These are phyloP conservation scores for Boehmeria nivea DNA, from an alignment of 306 rosid genomes.

Conservation along the genomic window DNA sequence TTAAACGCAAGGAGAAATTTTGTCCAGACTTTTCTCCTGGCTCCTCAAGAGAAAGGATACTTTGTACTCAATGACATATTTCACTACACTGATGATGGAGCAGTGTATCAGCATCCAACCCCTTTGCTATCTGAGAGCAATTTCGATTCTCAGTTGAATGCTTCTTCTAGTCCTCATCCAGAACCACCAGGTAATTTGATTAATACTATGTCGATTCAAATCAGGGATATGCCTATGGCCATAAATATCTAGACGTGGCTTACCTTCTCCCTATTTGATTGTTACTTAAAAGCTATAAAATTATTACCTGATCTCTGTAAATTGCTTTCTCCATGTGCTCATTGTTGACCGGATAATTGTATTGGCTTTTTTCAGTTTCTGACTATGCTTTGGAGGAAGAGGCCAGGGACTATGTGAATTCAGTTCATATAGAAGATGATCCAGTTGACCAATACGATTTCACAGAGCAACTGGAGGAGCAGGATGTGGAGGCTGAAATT, in stretches of 20 bases:
- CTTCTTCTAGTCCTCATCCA: slow-evolving; percentile 44
- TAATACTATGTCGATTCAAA: neutral
- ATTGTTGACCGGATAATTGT: no score
- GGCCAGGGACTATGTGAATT: slow-evolving; percentile 60
- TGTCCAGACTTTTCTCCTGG: slow-evolving; percentile 82
- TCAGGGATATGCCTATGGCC: neutral
- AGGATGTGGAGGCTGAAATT: slow-evolving; percentile 58
- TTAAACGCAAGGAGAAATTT: slow-evolving; percentile 57
- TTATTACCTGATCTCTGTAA: neutral
- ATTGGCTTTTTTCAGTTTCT: slow-evolving; percentile 38
- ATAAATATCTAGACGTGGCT: neutral
- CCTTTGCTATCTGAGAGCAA: slow-evolving; percentile 39
- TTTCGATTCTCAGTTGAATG: slow-evolving; percentile 46
- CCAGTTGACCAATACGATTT: slow-evolving; percentile 79
- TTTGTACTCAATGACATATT: slow-evolving; percentile 82
- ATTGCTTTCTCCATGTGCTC: no score
- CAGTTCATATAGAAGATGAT: slow-evolving; percentile 78
- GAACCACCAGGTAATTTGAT: slow-evolving; percentile 59
- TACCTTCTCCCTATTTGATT: neutral
- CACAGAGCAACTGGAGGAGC: slow-evolving; percentile 73
- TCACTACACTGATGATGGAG: slow-evolving; percentile 62
- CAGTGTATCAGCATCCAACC: slow-evolving; percentile 34
- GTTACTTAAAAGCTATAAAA: neutral
- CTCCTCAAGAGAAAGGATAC: slow-evolving; percentile 90
- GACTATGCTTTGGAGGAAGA: slow-evolving; percentile 83